phyloP scores from a whole-genome alignment of 192 early-diverging fungal genomes.

The Coemansia sp. region DNA sequence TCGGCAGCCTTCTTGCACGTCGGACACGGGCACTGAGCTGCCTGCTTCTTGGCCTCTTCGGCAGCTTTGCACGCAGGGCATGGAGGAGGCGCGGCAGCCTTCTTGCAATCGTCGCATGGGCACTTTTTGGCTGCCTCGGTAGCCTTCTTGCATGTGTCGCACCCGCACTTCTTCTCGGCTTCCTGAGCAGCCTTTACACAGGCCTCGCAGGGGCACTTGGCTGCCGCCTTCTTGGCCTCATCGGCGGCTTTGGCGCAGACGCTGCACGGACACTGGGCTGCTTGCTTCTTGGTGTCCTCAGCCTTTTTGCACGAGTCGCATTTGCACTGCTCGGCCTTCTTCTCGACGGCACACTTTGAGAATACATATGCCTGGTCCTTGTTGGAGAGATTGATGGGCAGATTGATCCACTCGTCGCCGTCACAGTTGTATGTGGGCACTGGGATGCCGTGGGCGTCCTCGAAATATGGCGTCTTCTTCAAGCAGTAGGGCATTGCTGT shows the following conservation, averaged over 20 bases:
- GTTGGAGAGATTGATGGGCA: slow-evolving; percentile 51
- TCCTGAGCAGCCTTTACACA: slow-evolving; percentile 18
- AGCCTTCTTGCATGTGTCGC: slow-evolving; percentile 24
- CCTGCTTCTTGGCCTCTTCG: slow-evolving; percentile 34
- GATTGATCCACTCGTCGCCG: slow-evolving; percentile 52
- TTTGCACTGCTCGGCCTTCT: slow-evolving; percentile 29
- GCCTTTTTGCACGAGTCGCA: slow-evolving; percentile 41
- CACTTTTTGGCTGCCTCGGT: slow-evolving; percentile 20
- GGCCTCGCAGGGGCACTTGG: slow-evolving; percentile 5
- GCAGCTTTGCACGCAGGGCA: slow-evolving; percentile 40
- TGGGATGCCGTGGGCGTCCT: slow-evolving; percentile 34
- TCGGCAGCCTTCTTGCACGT: slow-evolving; percentile 37
- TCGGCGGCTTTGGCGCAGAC: slow-evolving; percentile 26
- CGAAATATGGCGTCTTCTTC: slow-evolving; percentile 48
- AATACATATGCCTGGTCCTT: slow-evolving; percentile 52
- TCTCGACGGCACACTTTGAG: slow-evolving; percentile 37
- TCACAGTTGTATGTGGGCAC: slow-evolving; percentile 53
- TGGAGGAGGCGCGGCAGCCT: slow-evolving; percentile 15
- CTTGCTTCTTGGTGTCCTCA: slow-evolving; percentile 30
- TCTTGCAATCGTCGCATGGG: slow-evolving; percentile 23
- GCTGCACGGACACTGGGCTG: slow-evolving; percentile 26
- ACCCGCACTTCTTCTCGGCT: slow-evolving; percentile 18
- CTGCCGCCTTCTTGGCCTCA: slow-evolving; percentile 17
- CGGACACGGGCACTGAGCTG: slow-evolving; percentile 29
- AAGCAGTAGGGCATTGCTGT: slow-evolving; percentile 48